Base-by-base conservation (phyloP, 352 stramenopile species). In the Globisporangium radiosum region DNA sequence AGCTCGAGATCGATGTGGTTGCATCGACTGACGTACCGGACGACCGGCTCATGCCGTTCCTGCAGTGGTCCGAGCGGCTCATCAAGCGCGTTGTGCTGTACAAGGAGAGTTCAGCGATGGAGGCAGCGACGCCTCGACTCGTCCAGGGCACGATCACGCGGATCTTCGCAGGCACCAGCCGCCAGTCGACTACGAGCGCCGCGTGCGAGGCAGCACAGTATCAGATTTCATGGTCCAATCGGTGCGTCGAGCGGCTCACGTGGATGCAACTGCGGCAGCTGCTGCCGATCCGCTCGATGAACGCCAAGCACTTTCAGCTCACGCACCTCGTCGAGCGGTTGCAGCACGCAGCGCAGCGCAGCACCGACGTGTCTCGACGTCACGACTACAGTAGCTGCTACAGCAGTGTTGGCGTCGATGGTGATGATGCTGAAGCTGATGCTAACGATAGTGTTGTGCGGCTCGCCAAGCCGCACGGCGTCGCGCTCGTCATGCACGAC, bases 221-320 rank as follows among this genome's bases (percentile, higher is more conserved):
- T 56, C 63, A 76, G 8, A 56, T 93, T 3, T 59, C 63, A 4
- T 93, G 83, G 83, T 62, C 68, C 1, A 72, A 90, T 52, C 64
- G 72, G 6, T 73, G 66, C 0, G 58, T 74, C 8, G 76, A 93
- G 48, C 64, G 59, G 4, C 48, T 81, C 15, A 60, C 69, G 8
- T 93, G 83, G 81, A 6, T 37, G 14, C 59, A 84, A 25, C 59
- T 93, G 14, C 68, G 74, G 1, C 79, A 81, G 48, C 57, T 87
- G 7, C 60, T 93, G 6, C 65, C 81, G 0, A 69, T 93, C 56
- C 69, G 83, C 37, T 64, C 71, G 7, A 85, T 93, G 76, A 90
- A 93, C 36, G 55, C 72, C 6, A 78, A 82, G 44, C 80, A 93
- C 54, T 80, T 84, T 47, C 76, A 93, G 52, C 59, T 93, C 9